Conservation (phyloP, 192 early-diverging fungal species). For the Physocladia obscura region DNA sequence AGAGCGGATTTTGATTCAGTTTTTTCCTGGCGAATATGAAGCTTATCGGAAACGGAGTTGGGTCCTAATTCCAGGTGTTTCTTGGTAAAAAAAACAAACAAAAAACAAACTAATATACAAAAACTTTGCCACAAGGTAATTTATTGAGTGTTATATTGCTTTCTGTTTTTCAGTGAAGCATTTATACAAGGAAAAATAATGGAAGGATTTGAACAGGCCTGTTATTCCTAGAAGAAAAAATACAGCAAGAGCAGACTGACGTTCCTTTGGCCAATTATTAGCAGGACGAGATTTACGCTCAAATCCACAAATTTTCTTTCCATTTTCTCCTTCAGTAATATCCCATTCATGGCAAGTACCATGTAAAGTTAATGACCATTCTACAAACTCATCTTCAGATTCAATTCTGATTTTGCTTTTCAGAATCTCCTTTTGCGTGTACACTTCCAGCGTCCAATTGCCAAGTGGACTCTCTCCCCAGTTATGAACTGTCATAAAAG, state of each 20-base stretch:
- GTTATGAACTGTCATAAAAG: constrained; percentile 53
- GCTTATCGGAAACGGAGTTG: constrained; percentile 62
- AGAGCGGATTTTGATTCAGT: constrained; percentile 67
- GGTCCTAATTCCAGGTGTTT: constrained; percentile 67
- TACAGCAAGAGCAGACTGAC: too few species aligned
- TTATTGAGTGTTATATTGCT: too few species aligned
- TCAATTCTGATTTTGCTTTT: background rate
- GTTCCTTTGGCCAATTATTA: constrained; percentile 94
- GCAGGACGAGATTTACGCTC: constrained; percentile 94
- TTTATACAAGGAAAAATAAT: too few species aligned
- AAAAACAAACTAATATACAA: too few species aligned
- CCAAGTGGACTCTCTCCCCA: constrained; percentile 54
- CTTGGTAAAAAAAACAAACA: too few species aligned
- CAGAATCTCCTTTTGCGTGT: constrained; percentile 22
- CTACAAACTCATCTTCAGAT: background rate
- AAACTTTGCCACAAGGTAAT: too few species aligned
- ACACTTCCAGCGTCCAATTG: constrained; percentile 41
- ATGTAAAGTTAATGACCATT: background rate
- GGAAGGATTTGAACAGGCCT: too few species aligned
- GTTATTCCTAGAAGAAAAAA: too few species aligned
- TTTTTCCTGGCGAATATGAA: constrained; percentile 82
- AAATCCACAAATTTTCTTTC: constrained; percentile 54
- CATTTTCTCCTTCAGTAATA: background rate
- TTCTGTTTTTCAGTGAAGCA: too few species aligned
- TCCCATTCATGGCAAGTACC: constrained; percentile 6